Conservation (phyloP, 768 basidiomycete species). For the Kwoniella bestiolae region DNA sequence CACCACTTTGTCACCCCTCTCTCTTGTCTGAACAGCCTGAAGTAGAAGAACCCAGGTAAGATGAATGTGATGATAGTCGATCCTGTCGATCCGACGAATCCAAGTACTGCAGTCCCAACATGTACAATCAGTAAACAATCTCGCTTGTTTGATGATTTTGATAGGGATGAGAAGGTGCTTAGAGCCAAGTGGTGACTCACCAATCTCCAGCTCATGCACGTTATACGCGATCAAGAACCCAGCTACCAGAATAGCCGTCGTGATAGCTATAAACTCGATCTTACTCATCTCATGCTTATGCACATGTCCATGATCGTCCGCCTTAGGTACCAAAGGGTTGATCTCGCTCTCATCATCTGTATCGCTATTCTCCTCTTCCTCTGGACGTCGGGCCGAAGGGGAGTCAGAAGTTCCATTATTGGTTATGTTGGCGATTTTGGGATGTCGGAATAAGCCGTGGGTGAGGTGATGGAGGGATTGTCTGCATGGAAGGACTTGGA, state of each 20-base stretch:
- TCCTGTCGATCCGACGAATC: slow-evolving; percentile 95
- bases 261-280: slow-evolving; percentile 44
- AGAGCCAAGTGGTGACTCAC: slow-evolving; percentile 31
- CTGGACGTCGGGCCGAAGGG: slow-evolving; percentile 6
- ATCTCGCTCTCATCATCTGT: slow-evolving; percentile 48
- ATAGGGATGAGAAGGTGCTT: background rate
- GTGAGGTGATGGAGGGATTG: slow-evolving; percentile 75
- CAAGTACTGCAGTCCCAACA: slow-evolving; percentile 67
- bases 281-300: slow-evolving; percentile 38
- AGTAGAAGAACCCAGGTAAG: slow-evolving; percentile 88
- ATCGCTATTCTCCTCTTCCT: slow-evolving; percentile 40
- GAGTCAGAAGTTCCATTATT: background rate
- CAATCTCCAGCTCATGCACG: slow-evolving; percentile 56
- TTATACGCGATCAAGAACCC: slow-evolving; percentile 50
- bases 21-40: slow-evolving; percentile 80
- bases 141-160: background rate
- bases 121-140: background rate
- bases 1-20: slow-evolving; percentile 65
- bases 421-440: background rate
- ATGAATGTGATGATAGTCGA: slow-evolving; percentile 98
- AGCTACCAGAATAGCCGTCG: slow-evolving; percentile 39
- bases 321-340: slow-evolving; percentile 37
- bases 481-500: slow-evolving; percentile 92
- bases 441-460: slow-evolving; percentile 13
- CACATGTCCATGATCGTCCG: slow-evolving; percentile 22